These are phyloP conservation scores for Geranium rotundifolium DNA, from an alignment of 345 rosid genomes.

Conservation along the genomic window DNA sequence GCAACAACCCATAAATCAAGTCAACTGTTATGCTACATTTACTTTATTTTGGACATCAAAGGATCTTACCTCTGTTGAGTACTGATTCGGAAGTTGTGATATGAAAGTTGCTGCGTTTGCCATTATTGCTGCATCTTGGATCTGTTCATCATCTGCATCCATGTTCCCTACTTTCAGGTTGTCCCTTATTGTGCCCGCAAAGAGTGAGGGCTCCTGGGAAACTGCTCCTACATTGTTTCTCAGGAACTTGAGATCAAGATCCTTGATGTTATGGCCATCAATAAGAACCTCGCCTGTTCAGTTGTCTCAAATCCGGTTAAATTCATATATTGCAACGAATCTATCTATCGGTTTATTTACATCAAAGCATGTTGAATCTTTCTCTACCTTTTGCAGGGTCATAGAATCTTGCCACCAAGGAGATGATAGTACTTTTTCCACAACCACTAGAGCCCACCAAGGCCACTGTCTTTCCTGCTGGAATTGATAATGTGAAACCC, in stretches of 20 bases:
- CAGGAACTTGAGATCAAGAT: constrained; percentile 39
- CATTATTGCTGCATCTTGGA: constrained; percentile 36
- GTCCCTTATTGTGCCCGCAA: constrained; percentile 47
- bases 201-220: constrained; percentile 55
- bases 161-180: constrained; percentile 49
- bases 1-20: background rate
- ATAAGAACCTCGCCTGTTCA: constrained; percentile 38
- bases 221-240: constrained; percentile 42
- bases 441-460: constrained; percentile 59
- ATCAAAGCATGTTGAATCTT: background rate
- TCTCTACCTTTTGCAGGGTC: constrained; percentile 40
- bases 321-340: background rate
- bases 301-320: background rate
- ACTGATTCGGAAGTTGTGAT: constrained; percentile 41
- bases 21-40: no score
- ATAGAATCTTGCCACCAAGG: constrained; percentile 49
- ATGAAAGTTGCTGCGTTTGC: constrained; percentile 49
- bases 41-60: no score
- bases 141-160: constrained; percentile 36
- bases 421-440: constrained; percentile 52
- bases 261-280: constrained; percentile 40
- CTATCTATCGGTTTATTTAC: background rate
- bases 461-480: constrained; percentile 46
- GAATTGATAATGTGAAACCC: constrained; percentile 46
- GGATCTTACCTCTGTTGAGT: constrained; percentile 30